Evolutionary conservation across 169 alveolate species (phyloP), one percentile per base, ranked within the genome.

Genomic region (Sarcocystis neurona): DNA sequence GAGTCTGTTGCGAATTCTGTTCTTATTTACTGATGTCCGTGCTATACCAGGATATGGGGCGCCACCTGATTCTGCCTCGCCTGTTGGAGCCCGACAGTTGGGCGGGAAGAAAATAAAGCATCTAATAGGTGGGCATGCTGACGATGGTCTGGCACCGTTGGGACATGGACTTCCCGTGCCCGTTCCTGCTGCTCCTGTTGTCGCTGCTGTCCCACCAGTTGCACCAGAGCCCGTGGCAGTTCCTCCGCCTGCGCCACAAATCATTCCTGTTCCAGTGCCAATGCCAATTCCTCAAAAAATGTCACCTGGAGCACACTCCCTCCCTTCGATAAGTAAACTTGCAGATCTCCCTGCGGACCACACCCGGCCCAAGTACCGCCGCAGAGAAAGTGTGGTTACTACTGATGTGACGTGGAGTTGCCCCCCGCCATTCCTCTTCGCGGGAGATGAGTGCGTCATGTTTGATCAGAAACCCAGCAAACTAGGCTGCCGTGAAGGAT

Each of bases 361-460:
- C n/a, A 72, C 41, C 0, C 34, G 23, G 20, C 89, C 89, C 48
- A 60, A 84, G 80, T 84, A 84, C 60, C 79, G 37, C 5, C 48
- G 84, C 30, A 48, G 84, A 46, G 80, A 84, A 44, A 60, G 37
- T 27, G 89, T 84, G 23, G 43, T 84, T 20, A 84, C 89, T 8
- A 68, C 89, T 15, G 85, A 58, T 46, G 89, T 34, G 15, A 27
- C 66, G 5, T 48, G 66, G 89, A 50, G 34, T 15, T 84, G 89
- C 43, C 89, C 89, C 4, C 86, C 56, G 20, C 48, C 37, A 0
- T 84, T 84, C 53, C 10, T 86, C 5, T 32, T 18, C 63, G 46
- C 89, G 20, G 89, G 89, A 18, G 80, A 84, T 30, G 84, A 84
- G 12, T 84, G 89, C 37, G 74, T 84, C 47, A 84, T n/a, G 74